phyloP scores from a whole-genome alignment of 768 basidiomycete species.

The Mycena latifolia region DNA sequence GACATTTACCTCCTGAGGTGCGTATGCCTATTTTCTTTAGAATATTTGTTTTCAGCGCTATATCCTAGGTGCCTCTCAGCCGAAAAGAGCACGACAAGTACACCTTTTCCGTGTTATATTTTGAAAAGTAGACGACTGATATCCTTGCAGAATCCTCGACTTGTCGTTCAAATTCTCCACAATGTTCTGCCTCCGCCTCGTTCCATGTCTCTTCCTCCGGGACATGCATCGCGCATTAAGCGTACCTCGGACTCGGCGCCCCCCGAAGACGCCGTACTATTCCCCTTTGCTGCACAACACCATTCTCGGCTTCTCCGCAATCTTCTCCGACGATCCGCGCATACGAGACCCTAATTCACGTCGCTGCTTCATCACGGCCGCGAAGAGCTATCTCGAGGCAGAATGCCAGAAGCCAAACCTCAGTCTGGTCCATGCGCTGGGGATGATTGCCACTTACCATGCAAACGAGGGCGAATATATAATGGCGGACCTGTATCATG shows the following conservation, averaged over 20 bases:
- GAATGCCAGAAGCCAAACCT: constrained; percentile 38
- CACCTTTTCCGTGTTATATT: background rate
- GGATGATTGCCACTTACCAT: constrained; percentile 36
- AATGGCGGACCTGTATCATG: constrained; percentile 36
- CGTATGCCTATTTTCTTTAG: too few species aligned
- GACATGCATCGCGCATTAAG: constrained; percentile 55
- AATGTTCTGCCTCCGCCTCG: constrained; percentile 53
- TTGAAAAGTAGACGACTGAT: background rate
- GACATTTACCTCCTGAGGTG: constrained; percentile 25
- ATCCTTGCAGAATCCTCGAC: constrained; percentile 46
- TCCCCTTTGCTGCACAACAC: constrained; percentile 68
- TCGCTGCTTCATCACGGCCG: constrained; percentile 30
- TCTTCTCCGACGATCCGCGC: constrained; percentile 37
- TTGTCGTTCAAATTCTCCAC: constrained; percentile 55
- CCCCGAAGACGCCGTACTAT: constrained; percentile 54
- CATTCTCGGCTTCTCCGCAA: constrained; percentile 44
- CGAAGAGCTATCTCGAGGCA: constrained; percentile 30
- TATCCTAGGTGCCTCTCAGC: background rate
- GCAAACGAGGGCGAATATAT: constrained; percentile 33
- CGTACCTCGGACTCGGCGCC: constrained; percentile 37
- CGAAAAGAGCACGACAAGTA: constrained; percentile 38
- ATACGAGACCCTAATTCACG: constrained; percentile 33
- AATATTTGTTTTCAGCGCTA: too few species aligned
- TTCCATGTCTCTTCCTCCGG: constrained; percentile 54
- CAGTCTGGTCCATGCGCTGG: constrained; percentile 38